A percentile compares a stretch with the other conserved stretches of the same genome.
Conservation (phyloP, 345 rosid genomes). For the Psidium friedrichsthalianum region DNA sequence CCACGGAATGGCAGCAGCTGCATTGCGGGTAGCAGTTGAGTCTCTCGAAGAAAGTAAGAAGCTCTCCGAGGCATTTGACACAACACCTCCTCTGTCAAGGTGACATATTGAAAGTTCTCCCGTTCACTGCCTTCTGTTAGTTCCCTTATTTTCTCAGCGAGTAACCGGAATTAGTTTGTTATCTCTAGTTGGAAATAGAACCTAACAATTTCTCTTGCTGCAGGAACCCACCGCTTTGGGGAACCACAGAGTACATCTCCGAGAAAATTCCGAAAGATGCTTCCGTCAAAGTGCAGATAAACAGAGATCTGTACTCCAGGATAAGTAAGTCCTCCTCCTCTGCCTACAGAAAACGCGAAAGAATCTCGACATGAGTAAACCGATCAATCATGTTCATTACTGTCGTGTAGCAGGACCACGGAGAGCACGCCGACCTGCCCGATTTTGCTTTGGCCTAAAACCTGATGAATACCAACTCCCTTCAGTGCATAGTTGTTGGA, state of each 20-base stretch:
- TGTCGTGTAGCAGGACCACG: conserved; percentile 41
- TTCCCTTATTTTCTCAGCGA: not conserved
- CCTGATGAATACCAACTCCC: conserved; percentile 94
- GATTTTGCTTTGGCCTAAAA: conserved; percentile 89
- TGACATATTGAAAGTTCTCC: conserved; percentile 8
- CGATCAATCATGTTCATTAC: not conserved
- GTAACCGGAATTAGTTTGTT: not conserved
- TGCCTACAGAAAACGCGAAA: not conserved
- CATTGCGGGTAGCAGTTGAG: conserved; percentile 90
- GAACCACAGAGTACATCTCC: conserved; percentile 72
- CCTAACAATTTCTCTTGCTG: not conserved
- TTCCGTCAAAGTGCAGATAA: conserved; percentile 90
- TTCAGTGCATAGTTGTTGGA: conserved; percentile 39
- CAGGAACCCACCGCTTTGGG: conserved; percentile 90
- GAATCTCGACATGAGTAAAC: not conserved
- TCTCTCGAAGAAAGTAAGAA: conserved; percentile 75
- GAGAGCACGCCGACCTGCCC: conserved; percentile 91
- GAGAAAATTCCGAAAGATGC: conserved; percentile 92
- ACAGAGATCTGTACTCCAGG: conserved; percentile 78
- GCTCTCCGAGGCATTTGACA: conserved; percentile 64
- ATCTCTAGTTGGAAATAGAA: not conserved
- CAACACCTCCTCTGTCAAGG: conserved; percentile 77
- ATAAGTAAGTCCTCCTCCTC: conserved; percentile 51
- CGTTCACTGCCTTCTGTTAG: not conserved
- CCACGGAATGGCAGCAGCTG: conserved; percentile 97